These are phyloP conservation scores for Elongisporangium senticosum DNA, from an alignment of 352 stramenopile species.

Conservation along the genomic window DNA sequence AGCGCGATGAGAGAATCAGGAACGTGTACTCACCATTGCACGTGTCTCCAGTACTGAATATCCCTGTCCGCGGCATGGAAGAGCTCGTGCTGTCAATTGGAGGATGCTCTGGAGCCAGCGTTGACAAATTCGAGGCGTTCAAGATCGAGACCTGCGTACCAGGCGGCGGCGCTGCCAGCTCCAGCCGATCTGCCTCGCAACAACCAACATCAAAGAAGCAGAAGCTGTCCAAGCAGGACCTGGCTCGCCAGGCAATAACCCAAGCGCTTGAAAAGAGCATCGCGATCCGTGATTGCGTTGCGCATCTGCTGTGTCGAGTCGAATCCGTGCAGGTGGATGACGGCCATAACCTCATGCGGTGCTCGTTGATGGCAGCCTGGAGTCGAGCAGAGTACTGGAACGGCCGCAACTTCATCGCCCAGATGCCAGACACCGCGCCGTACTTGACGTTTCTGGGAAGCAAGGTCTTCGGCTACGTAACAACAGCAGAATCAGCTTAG, in stretches of 20 bases:
- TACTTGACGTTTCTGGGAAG: constrained; percentile 84
- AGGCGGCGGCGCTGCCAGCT: constrained; percentile 16
- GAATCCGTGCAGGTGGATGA: constrained; percentile 58
- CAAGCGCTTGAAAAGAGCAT: constrained; percentile 24
- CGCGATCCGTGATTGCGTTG: constrained; percentile 47
- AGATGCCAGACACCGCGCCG: constrained; percentile 15
- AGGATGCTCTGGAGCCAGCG: constrained; percentile 35
- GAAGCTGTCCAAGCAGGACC: constrained; percentile 64
- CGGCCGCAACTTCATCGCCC: constrained; percentile 69
- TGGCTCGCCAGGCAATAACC: constrained; percentile 26
- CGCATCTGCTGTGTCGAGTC: constrained; percentile 65
- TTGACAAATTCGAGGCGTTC: constrained; percentile 64
- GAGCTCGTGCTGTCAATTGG: constrained; percentile 75
- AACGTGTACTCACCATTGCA: not conserved
- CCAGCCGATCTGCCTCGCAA: not conserved
- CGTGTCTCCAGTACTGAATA: constrained; percentile 64
- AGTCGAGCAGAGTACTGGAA: constrained; percentile 68
- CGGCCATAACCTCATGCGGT: constrained; percentile 67
- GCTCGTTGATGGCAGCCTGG: constrained; percentile 57
- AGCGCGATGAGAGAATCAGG: not conserved
- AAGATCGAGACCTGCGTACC: constrained; percentile 38
- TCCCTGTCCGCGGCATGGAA: constrained; percentile 67
- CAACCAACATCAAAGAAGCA: constrained; percentile 20
- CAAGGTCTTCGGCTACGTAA: constrained; percentile 72
- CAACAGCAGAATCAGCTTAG: constrained; percentile 3